Conservation (phyloP, 352 stramenopile species). For the Pythium coloratum region DNA sequence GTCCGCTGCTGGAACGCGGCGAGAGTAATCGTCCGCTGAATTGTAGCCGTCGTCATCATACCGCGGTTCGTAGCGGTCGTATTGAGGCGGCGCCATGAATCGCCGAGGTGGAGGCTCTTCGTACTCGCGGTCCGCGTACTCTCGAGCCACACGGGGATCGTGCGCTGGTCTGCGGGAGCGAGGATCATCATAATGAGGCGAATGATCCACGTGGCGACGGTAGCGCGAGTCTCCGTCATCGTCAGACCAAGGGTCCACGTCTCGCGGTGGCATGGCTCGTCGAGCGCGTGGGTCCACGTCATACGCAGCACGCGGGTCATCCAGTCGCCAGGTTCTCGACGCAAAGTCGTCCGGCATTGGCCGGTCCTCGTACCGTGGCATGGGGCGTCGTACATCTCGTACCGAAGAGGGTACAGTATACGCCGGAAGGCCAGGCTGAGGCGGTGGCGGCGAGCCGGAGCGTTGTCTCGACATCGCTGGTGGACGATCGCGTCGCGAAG, state of each 20-base stretch:
- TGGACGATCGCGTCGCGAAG: neutral
- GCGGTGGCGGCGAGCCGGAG: slow-evolving; percentile 10
- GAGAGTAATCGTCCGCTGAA: neutral
- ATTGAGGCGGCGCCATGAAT: neutral
- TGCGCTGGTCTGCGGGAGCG: neutral
- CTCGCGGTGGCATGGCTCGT: neutral
- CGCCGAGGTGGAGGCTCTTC: neutral
- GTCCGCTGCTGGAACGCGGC: neutral
- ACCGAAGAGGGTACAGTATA: slow-evolving; percentile 5
- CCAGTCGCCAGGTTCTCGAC: neutral
- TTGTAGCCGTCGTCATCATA: neutral
- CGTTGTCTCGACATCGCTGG: slow-evolving; percentile 9
- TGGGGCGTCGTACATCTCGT: slow-evolving; percentile 5
- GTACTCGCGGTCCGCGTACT: neutral
- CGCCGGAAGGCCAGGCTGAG: neutral
- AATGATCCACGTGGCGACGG: neutral
- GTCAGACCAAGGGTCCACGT: neutral
- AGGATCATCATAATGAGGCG: slow-evolving; percentile 5
- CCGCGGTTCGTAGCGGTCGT: neutral
- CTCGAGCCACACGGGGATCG: neutral
- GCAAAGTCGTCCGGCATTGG: slow-evolving; percentile 10
- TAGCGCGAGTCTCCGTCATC: neutral
- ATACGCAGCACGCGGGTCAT: neutral
- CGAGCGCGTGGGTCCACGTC: neutral
- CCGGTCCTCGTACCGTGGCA: slow-evolving; percentile 6